Conservation (phyloP, 2,329 filamentous ascomycete species). For the Neurospora sp. region DNA sequence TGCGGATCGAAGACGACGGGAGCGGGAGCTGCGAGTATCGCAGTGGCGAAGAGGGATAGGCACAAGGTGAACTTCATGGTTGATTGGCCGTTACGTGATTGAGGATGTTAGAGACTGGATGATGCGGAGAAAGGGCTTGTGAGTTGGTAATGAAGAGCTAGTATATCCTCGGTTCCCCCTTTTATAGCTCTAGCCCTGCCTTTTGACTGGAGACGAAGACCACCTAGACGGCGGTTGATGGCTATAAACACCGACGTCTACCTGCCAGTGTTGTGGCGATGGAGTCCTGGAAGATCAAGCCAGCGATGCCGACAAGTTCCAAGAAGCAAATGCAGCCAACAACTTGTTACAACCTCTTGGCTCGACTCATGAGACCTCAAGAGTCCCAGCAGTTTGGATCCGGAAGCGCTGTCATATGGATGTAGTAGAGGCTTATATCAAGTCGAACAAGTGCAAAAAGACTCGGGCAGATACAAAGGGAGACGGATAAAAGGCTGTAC, state of each 20-base stretch:
- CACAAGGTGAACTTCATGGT: background rate
- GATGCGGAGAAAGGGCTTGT: background rate
- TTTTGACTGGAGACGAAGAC: background rate
- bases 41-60: background rate
- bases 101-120: background rate
- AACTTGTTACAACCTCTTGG: background rate
- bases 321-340: background rate
- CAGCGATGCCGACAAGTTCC: background rate
- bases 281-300: background rate
- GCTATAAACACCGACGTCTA: background rate
- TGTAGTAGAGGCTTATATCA: background rate
- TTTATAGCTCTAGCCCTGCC: background rate
- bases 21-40: background rate
- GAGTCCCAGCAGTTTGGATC: background rate
- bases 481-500: background rate
- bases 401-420: background rate
- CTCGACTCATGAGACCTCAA: background rate
- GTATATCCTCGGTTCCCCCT: background rate
- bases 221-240: background rate
- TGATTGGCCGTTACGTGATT: background rate
- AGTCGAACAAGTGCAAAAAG: rapidly evolving
- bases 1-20: background rate
- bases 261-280: background rate
- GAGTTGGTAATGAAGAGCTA: background rate
- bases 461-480: background rate